Evolutionary conservation across 2,329 filamentous ascomycete species (phyloP).

Genomic region (Metarhizium robertsii): DNA sequence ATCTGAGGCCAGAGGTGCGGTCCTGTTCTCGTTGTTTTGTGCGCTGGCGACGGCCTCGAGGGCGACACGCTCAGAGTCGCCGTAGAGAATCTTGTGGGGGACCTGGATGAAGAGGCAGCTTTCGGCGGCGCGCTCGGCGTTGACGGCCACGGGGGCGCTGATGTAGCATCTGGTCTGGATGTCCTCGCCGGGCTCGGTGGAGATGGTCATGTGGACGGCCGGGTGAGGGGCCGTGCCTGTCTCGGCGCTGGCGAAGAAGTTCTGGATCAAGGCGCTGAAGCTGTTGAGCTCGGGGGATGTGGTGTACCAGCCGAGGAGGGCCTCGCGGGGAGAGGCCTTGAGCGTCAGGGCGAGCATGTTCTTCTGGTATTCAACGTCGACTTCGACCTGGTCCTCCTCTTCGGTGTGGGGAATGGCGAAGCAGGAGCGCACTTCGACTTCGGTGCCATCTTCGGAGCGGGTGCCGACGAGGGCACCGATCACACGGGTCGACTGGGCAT

Average conservation of each 20-base stretch:
- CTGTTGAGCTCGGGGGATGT: conserved; percentile 95
- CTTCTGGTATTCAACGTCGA: conserved; percentile 99
- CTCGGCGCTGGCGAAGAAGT: conserved; percentile 96
- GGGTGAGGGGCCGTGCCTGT: conserved; percentile 96
- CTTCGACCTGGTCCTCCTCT: conserved; percentile 96
- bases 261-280: conserved; percentile 94
- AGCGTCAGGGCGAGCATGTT: conserved; percentile 95
- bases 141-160: conserved; percentile 88
- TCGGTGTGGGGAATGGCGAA: conserved; percentile 98
- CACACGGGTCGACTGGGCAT: conserved; percentile 81
- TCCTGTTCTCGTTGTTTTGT: conserved; percentile 67
- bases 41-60: conserved; percentile 79
- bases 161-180: conserved; percentile 93
- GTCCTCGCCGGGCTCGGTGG: conserved; percentile 77
- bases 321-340: conserved; percentile 87
- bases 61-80: conserved; percentile 56
- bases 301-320: conserved; percentile 96
- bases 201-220: conserved; percentile 94
- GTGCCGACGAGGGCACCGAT: conserved; percentile 92
- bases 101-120: conserved; percentile 97
- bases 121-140: conserved; percentile 87
- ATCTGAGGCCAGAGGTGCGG: conserved; percentile 69
- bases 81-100: conserved; percentile 86
- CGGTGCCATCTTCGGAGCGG: conserved; percentile 91
- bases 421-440: conserved; percentile 91